Evolutionary conservation across 2,329 filamentous ascomycete genomes (phyloP).

Genomic region (Penicillium hordei): DNA sequence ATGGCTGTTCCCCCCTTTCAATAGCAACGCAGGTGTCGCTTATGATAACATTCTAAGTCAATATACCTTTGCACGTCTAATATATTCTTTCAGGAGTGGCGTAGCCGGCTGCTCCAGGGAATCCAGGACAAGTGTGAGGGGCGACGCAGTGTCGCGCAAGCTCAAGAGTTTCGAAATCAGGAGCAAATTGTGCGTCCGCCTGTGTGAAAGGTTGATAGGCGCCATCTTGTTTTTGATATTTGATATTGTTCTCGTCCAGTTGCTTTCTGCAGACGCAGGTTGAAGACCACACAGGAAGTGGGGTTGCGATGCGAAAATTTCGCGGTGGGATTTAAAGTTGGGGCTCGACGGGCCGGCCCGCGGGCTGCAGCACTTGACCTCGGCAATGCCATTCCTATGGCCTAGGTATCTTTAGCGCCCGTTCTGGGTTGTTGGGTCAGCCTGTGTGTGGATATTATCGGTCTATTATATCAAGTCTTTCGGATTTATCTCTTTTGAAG

Average conservation of each 20-base stretch:
- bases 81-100: conserved; percentile 71
- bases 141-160: conserved; percentile 75
- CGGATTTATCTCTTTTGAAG: neutral
- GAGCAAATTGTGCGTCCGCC: conserved; percentile 79
- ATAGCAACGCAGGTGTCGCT: neutral
- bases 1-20: neutral
- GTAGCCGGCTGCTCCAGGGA: conserved; percentile 76
- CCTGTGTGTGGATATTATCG: neutral
- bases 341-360: conserved; percentile 38
- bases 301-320: conserved; percentile 33
- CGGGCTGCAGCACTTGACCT: conserved; percentile 1
- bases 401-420: neutral
- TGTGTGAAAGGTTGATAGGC: conserved; percentile 54
- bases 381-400: neutral
- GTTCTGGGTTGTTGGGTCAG: neutral
- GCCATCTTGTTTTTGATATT: conserved; percentile 30
- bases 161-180: conserved; percentile 80
- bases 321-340: conserved; percentile 26
- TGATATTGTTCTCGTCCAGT: neutral
- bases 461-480: neutral
- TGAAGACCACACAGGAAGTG: conserved; percentile 19
- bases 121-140: conserved; percentile 83
- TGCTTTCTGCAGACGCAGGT: conserved; percentile 8
- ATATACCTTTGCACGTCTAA: conserved; percentile 68
- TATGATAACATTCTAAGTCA: neutral